Evolutionary conservation across 257 asterid genomes (phyloP), one percentile per base, ranked within the genome.

Genomic region (Vinca minor): DNA sequence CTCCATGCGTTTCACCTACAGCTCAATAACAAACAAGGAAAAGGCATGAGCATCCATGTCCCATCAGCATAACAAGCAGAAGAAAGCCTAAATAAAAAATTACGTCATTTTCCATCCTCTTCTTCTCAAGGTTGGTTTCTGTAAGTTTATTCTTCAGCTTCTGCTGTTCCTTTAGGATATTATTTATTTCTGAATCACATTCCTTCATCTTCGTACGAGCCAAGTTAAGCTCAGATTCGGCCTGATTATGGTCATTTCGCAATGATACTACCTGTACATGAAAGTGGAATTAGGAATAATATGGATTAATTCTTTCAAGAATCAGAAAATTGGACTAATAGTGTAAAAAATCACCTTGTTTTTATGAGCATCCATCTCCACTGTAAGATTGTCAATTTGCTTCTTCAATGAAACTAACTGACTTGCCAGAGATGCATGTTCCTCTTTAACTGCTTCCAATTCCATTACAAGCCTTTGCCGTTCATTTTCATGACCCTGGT

Each of bases 101-200:
- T 71, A 87, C 99, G 83, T 89, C 99, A 78, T 93, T 93, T 78
- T 89, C 97, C 94, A 87, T 71, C 80, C 83, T 85, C 83, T 93
- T 89, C 80, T 74, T 87, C 82, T 93, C 95, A 41, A 93, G 83
- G 74, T 81, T 86, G 62, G 81, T 82, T 77, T 84, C 95, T 5
- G 82, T 87, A 61, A 93, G 80, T 71, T 74, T 87, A 66, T 78
- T 77, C 67, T 85, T 85, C 75, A 93, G 78, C 48, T 49, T 73
- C 74, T 87, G 79, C 79, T 89, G 97, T 72, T 87, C 82, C 83
- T 85, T 89, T 71, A 84, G 77, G 66, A 93, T 89, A 71, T 78
- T 63, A 73, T 77, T 63, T 64, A 93, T 89, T 74, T 84, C 88
- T 15, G 87, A 81, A 81, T 93, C 99, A 72, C 91, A 71, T 80